Evolutionary conservation across 805 yeast species (phyloP).

Genomic region (Ogataea ganodermae): DNA sequence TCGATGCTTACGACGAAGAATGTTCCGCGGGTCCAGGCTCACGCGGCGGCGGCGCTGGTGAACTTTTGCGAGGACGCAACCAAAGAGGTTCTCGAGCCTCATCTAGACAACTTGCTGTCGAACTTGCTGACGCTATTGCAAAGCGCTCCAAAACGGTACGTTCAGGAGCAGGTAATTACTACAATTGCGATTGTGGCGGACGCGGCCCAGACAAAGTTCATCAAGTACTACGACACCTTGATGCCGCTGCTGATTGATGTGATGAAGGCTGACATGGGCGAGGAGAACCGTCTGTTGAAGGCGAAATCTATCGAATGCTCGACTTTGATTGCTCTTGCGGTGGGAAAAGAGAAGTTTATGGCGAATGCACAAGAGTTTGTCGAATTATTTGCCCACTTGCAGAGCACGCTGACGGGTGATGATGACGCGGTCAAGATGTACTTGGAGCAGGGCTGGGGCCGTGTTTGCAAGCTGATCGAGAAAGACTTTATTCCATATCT

Average conservation of each 20-base stretch:
- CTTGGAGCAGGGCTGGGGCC: constrained; percentile 94
- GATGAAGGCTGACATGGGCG: constrained; percentile 73
- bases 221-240: constrained; percentile 89
- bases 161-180: constrained; percentile 95
- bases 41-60: constrained; percentile 97
- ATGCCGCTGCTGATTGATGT: constrained; percentile 88
- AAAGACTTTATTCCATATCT: constrained; percentile 82
- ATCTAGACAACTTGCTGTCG: constrained; percentile 75
- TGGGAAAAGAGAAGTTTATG: constrained; percentile 85
- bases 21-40: constrained; percentile 93
- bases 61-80: constrained; percentile 92
- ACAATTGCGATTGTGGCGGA: constrained; percentile 97
- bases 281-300: constrained; percentile 74
- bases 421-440: constrained; percentile 90
- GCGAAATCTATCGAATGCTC: constrained; percentile 97
- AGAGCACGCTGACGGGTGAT: constrained; percentile 50
- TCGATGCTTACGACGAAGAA: constrained; percentile 72
- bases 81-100: constrained; percentile 88
- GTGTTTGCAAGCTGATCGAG: constrained; percentile 85
- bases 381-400: constrained; percentile 70
- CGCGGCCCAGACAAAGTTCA: constrained; percentile 85
- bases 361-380: constrained; percentile 76
- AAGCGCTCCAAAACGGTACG: constrained; percentile 80
- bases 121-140: constrained; percentile 76
- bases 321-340: constrained; percentile 90